Conservation (phyloP, 805 yeast genomes). For the Kuraishia capsulata region DNA sequence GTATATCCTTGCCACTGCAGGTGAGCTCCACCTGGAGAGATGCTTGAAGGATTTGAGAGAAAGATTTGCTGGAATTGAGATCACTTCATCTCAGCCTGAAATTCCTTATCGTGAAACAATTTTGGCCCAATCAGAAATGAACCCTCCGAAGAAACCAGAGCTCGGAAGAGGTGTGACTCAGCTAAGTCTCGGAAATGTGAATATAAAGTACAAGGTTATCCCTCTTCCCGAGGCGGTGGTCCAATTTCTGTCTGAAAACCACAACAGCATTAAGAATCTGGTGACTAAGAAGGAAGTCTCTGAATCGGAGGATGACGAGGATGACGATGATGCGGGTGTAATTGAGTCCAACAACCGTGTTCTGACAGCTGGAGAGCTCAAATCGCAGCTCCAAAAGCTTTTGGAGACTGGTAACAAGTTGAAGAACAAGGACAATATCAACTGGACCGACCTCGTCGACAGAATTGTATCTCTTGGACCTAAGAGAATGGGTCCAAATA, state of each 20-base stretch:
- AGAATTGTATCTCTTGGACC: conserved; percentile 68
- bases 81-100: conserved; percentile 81
- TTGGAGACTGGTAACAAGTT: too few relatives aligned
- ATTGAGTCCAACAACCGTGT: conserved; percentile 7
- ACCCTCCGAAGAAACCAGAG: conserved; percentile 35
- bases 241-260: conserved; percentile 38
- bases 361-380: conserved; percentile 20
- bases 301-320: conserved; percentile 32
- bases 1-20: conserved; percentile 89
- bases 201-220: conserved; percentile 29
- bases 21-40: conserved; percentile 91
- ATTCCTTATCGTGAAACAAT: conserved; percentile 92
- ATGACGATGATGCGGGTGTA: conserved; percentile 50
- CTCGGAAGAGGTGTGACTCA: conserved; percentile 41
- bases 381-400: conserved; percentile 20
- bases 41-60: conserved; percentile 86
- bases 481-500: conserved; percentile 64
- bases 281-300: too few relatives aligned
- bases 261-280: conserved; percentile 29
- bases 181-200: conserved; percentile 40
- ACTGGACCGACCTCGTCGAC: conserved; percentile 22
- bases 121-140: conserved; percentile 39
- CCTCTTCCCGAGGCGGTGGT: conserved; percentile 50
- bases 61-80: conserved; percentile 86
- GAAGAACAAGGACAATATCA: conserved; percentile 15